phyloP scores from a whole-genome alignment of 2,329 filamentous ascomycete species.

The Spiromastix sp. region DNA sequence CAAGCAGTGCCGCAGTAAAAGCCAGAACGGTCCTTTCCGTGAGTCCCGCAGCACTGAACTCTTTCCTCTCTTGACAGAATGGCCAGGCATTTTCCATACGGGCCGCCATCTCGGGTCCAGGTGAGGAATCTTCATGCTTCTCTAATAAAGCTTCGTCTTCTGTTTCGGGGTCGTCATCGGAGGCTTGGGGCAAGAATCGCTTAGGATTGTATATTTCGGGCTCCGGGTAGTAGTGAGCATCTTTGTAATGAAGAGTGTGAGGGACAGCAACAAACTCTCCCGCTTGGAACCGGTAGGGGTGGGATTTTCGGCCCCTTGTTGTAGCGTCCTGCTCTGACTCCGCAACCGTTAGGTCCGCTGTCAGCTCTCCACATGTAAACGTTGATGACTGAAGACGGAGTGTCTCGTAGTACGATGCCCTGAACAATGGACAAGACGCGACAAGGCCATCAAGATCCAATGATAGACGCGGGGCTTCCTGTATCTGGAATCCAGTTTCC shows the following conservation, averaged over 20 bases:
- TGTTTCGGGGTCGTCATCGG: constrained; percentile 24
- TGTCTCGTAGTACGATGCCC: constrained; percentile 37
- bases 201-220: constrained; percentile 34
- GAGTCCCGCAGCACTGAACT: constrained; percentile 37
- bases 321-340: constrained; percentile 30
- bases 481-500: constrained; percentile 32
- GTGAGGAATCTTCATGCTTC: constrained; percentile 4
- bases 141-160: constrained; percentile 14
- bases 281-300: constrained; percentile 30
- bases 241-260: constrained; percentile 34
- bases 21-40: constrained; percentile 41
- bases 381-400: constrained; percentile 34
- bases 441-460: constrained; percentile 33
- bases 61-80: constrained; percentile 36
- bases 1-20: constrained; percentile 42
- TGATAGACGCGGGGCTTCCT: constrained; percentile 32
- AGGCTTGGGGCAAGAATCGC: constrained; percentile 36
- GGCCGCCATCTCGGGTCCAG: constrained; percentile 14
- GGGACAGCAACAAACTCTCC: constrained; percentile 36
- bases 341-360: constrained; percentile 27
- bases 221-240: constrained; percentile 30
- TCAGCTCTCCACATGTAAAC: constrained; percentile 33
- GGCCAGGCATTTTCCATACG: constrained; percentile 36
- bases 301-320: constrained; percentile 18
- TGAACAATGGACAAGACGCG: constrained; percentile 36